Conservation (phyloP, 2,329 filamentous ascomycete genomes). For the Leptographium wingfieldii region DNA sequence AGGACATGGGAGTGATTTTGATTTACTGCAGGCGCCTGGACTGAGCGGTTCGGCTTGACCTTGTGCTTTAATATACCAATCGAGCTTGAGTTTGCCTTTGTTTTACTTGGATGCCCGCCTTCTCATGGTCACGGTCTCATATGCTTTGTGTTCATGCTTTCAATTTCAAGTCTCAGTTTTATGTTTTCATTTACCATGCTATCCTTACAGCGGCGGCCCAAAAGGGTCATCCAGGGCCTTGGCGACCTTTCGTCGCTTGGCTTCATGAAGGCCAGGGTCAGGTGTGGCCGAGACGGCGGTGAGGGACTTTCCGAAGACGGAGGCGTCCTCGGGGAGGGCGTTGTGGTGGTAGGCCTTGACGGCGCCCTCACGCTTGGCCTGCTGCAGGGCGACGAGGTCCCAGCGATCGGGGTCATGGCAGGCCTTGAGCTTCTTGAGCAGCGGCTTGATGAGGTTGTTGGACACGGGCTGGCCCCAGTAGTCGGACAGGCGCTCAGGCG, state of each 20-base stretch:
- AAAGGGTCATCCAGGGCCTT: conserved; percentile 30
- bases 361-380: conserved; percentile 45
- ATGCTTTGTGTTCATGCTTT: background rate
- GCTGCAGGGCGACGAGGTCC: conserved; percentile 57
- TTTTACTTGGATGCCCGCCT: too few species aligned
- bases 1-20: background rate
- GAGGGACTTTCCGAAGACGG: conserved; percentile 26
- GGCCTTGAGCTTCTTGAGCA: conserved; percentile 57
- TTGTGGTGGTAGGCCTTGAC: conserved; percentile 17
- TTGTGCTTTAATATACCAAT: background rate
- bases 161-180: too few species aligned
- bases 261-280: conserved; percentile 15
- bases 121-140: too few species aligned
- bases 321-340: conserved; percentile 24
- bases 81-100: background rate
- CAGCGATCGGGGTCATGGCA: conserved; percentile 64
- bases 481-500: conserved; percentile 39
- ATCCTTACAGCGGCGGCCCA: conserved; percentile 26
- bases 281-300: conserved; percentile 13
- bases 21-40: background rate
- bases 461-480: conserved; percentile 40
- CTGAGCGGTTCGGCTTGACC: background rate
- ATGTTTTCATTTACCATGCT: background rate
- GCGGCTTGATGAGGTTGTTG: conserved; percentile 38
- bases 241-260: conserved; percentile 34